Evolutionary conservation across 176 grass and related monocot species (phyloP).

Genomic region (Dactylis glomerata): DNA sequence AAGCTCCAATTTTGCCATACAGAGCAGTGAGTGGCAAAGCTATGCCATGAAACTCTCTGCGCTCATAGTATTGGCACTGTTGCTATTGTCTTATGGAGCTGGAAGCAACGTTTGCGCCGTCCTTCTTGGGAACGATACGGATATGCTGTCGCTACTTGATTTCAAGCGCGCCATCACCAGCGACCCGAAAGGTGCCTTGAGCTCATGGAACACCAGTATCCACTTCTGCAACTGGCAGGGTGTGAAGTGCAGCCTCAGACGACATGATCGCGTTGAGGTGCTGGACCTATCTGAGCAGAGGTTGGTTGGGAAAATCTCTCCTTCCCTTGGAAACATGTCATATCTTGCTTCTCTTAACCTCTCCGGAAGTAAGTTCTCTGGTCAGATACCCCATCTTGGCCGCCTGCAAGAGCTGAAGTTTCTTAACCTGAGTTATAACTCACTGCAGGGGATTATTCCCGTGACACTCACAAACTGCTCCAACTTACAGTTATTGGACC

Average conservation of each 20-base stretch:
- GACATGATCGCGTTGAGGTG: background rate
- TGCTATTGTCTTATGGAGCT: background rate
- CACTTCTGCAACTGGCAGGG: slow-evolving; percentile 24
- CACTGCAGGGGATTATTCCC: background rate
- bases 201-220: slow-evolving; percentile 1
- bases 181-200: background rate
- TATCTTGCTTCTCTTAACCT: background rate
- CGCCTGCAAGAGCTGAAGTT: background rate
- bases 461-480: slow-evolving; percentile 21
- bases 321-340: slow-evolving; percentile 18
- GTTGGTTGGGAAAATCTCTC: background rate
- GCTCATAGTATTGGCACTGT: background rate
- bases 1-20: background rate
- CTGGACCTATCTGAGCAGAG: background rate
- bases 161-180: background rate
- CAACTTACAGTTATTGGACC: slow-evolving; percentile 17
- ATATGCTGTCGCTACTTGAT: slow-evolving; percentile 2
- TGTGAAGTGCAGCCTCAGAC: background rate
- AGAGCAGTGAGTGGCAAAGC: background rate
- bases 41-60: background rate
- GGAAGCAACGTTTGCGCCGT: background rate
- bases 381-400: background rate
- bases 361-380: background rate
- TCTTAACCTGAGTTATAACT: background rate
- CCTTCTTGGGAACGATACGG: background rate